Percentiles rank a stretch among this genome's conserved stretches.
Evolutionary conservation across 345 rosid genomes (phyloP).

Genomic region (Populus deltoides): DNA sequence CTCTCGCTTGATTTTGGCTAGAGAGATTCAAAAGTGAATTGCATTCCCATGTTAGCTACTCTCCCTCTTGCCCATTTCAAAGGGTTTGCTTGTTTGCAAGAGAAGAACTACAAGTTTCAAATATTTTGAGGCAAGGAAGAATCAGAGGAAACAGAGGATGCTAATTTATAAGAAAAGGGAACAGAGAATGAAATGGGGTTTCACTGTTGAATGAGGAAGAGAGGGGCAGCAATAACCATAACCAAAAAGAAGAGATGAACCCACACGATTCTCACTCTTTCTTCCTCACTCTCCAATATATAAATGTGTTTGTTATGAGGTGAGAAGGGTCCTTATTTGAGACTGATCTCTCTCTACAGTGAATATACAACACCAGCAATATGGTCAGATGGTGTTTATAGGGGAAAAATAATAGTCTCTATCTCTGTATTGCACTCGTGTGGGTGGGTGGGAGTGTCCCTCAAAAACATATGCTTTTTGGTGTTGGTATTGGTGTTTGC

Average conservation of each 20-base stretch:
- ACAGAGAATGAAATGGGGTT: neutral
- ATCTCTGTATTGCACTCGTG: constrained; percentile 43
- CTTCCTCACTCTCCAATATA: neutral
- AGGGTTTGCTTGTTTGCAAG: neutral
- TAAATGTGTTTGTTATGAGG: neutral
- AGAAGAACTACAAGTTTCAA: neutral
- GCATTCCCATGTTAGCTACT: neutral
- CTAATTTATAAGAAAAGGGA: neutral
- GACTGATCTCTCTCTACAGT: neutral
- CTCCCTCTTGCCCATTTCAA: neutral
- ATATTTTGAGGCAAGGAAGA: neutral
- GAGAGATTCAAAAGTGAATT: neutral
- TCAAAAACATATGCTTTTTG: constrained; percentile 15
- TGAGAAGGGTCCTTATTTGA: neutral
- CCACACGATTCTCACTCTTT: constrained; percentile 27
- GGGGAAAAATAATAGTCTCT: neutral
- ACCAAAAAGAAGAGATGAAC: constrained; percentile 18
- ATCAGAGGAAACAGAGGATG: neutral
- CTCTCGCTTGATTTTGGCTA: neutral
- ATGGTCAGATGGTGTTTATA: neutral
- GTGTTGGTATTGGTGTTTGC: constrained; percentile 31
- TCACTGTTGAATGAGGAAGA: neutral
- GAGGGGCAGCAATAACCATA: neutral
- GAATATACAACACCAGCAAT: neutral
- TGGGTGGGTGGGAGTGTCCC: constrained; percentile 36